Evolutionary conservation across 148 eudicot genomes (phyloP).

Genomic region (Pouteria glomerata): DNA sequence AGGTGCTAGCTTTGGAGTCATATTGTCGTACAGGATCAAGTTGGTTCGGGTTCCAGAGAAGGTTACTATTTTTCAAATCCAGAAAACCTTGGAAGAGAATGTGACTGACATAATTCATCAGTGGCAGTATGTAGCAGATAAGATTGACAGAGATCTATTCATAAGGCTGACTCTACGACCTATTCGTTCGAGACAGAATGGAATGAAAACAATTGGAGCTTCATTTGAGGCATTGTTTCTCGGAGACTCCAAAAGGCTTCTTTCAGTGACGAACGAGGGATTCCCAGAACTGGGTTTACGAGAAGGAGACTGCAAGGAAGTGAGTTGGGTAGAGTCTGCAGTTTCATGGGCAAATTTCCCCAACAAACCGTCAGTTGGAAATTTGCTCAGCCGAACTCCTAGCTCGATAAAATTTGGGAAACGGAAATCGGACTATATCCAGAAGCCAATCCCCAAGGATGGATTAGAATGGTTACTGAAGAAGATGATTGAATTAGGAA

Average conservation of each 20-base stretch:
- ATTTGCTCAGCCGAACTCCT: conserved; percentile 26
- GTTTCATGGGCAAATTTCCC: conserved; percentile 20
- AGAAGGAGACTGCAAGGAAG: conserved; percentile 26
- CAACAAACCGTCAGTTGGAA: conserved; percentile 10
- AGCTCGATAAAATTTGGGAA: conserved; percentile 16
- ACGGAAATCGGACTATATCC: conserved; percentile 21
- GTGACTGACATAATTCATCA: conserved; percentile 27
- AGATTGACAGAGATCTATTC: conserved; percentile 27
- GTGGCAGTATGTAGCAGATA: too few relatives aligned
- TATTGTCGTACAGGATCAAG: conserved; percentile 17
- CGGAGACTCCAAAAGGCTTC: conserved; percentile 10
- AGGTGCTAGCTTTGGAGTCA: conserved; percentile 32
- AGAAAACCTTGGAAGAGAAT: conserved; percentile 16
- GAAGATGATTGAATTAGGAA: too few relatives aligned
- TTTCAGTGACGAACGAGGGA: conserved; percentile 10
- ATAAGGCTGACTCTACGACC: conserved; percentile 30
- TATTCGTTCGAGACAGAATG: neutral
- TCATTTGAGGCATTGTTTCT: conserved; percentile 18
- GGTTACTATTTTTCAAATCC: conserved; percentile 27
- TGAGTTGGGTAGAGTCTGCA: conserved; percentile 27
- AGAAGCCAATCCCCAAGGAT: too few relatives aligned
- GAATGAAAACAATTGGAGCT: conserved; percentile 13
- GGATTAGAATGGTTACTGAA: too few relatives aligned
- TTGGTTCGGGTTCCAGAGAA: conserved; percentile 22
- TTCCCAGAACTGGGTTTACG: conserved; percentile 26